Evolutionary conservation across 1,139 yeast species (phyloP).

Genomic region (Protomyces pachydermus): DNA sequence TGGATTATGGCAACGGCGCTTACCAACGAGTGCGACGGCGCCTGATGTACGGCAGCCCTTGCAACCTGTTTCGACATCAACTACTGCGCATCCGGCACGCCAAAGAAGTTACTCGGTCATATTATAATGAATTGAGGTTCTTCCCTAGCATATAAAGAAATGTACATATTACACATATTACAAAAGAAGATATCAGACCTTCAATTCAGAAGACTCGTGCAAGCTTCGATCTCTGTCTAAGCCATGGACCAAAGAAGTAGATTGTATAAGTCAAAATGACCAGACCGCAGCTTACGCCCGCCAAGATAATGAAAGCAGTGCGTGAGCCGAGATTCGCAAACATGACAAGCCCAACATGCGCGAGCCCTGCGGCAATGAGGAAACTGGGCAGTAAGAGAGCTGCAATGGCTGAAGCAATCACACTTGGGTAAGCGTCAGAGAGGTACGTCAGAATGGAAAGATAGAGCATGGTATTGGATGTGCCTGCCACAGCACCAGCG

Average conservation of each 20-base stretch:
- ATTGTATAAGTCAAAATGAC: constrained; percentile 20
- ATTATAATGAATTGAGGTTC: neutral
- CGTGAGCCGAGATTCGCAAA: constrained; percentile 21
- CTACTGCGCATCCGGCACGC: neutral
- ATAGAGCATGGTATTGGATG: constrained; percentile 35
- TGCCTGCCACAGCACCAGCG: constrained; percentile 32
- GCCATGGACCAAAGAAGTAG: constrained; percentile 26
- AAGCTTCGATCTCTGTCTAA: constrained; percentile 20
- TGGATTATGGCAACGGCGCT: neutral
- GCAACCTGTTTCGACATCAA: neutral
- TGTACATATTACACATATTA: neutral
- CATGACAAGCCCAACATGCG: constrained; percentile 29
- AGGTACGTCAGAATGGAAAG: constrained; percentile 49
- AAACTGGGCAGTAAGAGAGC: constrained; percentile 39
- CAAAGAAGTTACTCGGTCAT: neutral
- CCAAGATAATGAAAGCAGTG: constrained; percentile 26
- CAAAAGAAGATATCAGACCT: neutral
- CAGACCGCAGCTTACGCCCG: constrained; percentile 16
- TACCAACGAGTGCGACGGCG: neutral
- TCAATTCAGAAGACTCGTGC: constrained; percentile 13
- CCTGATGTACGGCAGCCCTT: neutral
- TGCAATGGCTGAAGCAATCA: constrained; percentile 65
- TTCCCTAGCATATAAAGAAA: neutral
- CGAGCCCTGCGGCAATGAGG: constrained; percentile 26
- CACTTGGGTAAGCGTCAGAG: constrained; percentile 50